Base-by-base conservation (phyloP, 2,329 filamentous ascomycete species). In the Trichoderma harzianum region DNA sequence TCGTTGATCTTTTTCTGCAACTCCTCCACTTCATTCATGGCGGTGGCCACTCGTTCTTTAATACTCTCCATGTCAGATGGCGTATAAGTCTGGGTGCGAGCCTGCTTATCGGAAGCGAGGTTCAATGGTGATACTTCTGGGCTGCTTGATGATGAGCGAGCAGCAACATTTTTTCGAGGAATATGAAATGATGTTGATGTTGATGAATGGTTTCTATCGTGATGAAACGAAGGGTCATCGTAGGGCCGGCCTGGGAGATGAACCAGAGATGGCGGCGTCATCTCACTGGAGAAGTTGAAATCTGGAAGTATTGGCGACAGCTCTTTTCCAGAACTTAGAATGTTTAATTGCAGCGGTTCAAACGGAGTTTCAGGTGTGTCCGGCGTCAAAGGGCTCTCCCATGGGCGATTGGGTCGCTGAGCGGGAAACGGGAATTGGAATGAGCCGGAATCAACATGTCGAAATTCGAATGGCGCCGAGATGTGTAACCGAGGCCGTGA, bases 1-100 rank as follows among this genome's bases (percentile, higher is more conserved):
- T 87, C 84, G 67, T 91, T 87, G 68, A 91, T 90, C 74, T 89
- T 84, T 71, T 84, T 85, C 78, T 91, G 84, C 57, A 90, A 79
- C 70, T 81, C 82, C 70, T 91, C 89, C 73, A 88, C 83, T 76
- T 91, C 89, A 69, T 87, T 80, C 81, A 90, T 85, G 63, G 86
- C 87, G 72, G 81, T 84, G 34, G 87, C 88, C 58, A 90, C 86
- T 55, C 87, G 83, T 74, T 87, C 85, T 64, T 87, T 86, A 69
- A 89, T 86, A 16, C 78, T 78, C 32, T 89, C 86, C 73, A 87
- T 82, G 71, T 83, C 83, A 5, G 85, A 82, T 4, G 86, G 81
- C 11, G 83, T 84, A 71, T 83, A 77, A 7, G 84, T 82, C 53
- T 86, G 83, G 30, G 82, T 77, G 28, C 83, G 82, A 16, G 64